Evolutionary conservation across 139 green algal species (phyloP).

Genomic region (Mychonastes homosphaera): DNA sequence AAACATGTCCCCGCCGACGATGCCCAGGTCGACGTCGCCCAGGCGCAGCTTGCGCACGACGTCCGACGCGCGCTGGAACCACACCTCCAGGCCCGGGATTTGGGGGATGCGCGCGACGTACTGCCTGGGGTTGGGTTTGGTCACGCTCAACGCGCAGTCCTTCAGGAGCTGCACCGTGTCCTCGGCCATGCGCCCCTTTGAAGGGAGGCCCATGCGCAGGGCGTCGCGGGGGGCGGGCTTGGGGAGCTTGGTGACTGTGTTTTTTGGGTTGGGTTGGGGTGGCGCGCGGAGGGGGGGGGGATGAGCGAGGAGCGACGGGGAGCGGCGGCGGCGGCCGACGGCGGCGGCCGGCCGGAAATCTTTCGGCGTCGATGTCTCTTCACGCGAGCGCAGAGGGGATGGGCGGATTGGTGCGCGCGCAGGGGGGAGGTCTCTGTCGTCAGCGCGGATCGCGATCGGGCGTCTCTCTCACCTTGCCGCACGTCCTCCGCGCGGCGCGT

Average conservation of each 20-base stretch:
- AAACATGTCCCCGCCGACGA: constrained; percentile 96
- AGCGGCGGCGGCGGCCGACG: too few species aligned
- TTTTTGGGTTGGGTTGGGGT: too few species aligned
- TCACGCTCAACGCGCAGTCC: constrained; percentile 83
- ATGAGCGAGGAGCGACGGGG: too few species aligned
- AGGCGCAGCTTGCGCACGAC: constrained; percentile 83
- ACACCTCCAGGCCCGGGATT: constrained; percentile 90
- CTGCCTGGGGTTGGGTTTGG: constrained; percentile 95
- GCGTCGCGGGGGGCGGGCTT: constrained; percentile 24
- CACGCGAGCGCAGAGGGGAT: too few species aligned
- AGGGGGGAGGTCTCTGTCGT: too few species aligned
- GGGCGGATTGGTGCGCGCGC: too few species aligned
- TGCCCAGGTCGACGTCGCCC: constrained; percentile 94
- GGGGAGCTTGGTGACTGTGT: constrained; percentile 20
- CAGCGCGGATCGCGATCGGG: too few species aligned
- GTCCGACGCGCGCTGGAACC: constrained; percentile 94
- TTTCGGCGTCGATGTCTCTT: too few species aligned
- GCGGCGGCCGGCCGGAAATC: too few species aligned
- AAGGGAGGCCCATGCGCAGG: constrained; percentile 80
- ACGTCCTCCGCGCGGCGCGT: too few species aligned
- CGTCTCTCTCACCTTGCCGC: too few species aligned
- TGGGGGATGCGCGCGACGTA: constrained; percentile 88
- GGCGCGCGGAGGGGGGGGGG: too few species aligned
- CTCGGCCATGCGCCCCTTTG: constrained; percentile 97
- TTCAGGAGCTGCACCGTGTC: constrained; percentile 89